Base-by-base conservation (phyloP, 345 rosid genomes). In the Aquilaria yunnanensis region DNA sequence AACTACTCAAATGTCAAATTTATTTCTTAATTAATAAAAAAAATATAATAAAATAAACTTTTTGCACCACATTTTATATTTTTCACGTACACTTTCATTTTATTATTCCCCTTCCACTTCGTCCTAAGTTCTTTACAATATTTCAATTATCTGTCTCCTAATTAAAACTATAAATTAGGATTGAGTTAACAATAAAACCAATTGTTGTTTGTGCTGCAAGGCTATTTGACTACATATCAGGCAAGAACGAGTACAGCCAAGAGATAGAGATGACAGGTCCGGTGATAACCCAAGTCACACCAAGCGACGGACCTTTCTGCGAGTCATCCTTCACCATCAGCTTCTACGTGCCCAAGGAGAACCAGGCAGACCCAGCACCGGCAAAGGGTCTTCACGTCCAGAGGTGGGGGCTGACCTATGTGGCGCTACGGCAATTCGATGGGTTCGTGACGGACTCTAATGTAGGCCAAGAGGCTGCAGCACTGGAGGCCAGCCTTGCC, bases 181-280 rank as follows among this genome's bases (percentile, higher is more conserved):
- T 23, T 23, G 23, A 23, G 23, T 1, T 23, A 23, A 23, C 23
- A 23, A 23, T 23, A 23, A 23, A 23, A 23, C 23, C 23, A 33
- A 43, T 46, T 23, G 6, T 33, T 60, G 3, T 23, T 53, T 57
- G 10, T 30, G 43, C 5, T 43, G 6, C 14, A 73, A 92, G 98
- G 72, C 66, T 92, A 64, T 92, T 92, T 32, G 82, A 76, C 56
- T 89, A 89, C 83, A 92, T 92, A 29, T 91, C 85, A 55, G 98
- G 96, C 63, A 87, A 83, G 78, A 92, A 92, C 70, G 62, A 59
- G 23, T 81, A 84, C 58, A 55, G 66, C 8, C 65, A 82, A 62
- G 68, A 75, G 63, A 84, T 89, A 50, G 98, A 89, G 76, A 92
- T 92, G 98, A 92, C 98, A 29, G 96, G 77, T 50, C 98, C 97